Percentiles rank a stretch among this genome's conserved stretches.
These are phyloP conservation scores for Cryptococcus hybrid DNA, from an alignment of 1,284 basidiomycete species.

Conservation along the genomic window DNA sequence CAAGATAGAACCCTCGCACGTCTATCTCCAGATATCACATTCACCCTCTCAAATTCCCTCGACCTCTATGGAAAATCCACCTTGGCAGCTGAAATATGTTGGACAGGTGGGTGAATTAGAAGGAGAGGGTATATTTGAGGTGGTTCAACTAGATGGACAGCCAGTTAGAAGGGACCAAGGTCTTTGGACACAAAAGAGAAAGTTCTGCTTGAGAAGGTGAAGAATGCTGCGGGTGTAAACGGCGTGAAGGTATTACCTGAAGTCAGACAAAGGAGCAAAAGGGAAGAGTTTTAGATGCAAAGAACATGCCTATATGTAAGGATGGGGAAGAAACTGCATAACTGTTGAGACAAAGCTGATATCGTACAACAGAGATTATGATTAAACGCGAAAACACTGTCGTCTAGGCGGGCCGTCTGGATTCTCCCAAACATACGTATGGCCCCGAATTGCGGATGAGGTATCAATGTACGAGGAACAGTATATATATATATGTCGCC, in stretches of 20 bases:
- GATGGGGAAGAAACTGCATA: not conserved
- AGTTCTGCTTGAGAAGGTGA: conserved; percentile 19
- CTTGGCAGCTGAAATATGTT: conserved; percentile 21
- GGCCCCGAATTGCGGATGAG: no score
- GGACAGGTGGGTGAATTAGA: conserved; percentile 43
- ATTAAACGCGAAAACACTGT: not conserved
- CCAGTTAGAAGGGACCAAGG: conserved; percentile 10
- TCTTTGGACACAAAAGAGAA: conserved; percentile 13
- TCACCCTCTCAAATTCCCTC: conserved; percentile 10
- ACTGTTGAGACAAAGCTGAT: not conserved
- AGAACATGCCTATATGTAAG: not conserved
- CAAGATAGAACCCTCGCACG: conserved; percentile 25
- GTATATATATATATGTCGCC: not conserved
- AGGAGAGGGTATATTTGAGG: conserved; percentile 44
- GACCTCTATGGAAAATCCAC: not conserved
- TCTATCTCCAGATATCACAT: conserved; percentile 40
- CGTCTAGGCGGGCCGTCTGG: no score
- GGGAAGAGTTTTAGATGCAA: conserved; percentile 29
- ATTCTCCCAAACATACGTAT: no score
- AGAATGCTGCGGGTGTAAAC: conserved; percentile 27
- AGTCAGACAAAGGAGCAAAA: conserved; percentile 34
- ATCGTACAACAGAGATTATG: not conserved
- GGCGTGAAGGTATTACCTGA: conserved; percentile 28
- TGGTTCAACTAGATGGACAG: conserved; percentile 14
- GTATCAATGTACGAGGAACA: no score